Percentiles rank a stretch among this genome's conserved stretches.
These are phyloP conservation scores for Sporothrix brunneoviolacea DNA, from an alignment of 2,329 filamentous ascomycete species.

Conservation along the genomic window DNA sequence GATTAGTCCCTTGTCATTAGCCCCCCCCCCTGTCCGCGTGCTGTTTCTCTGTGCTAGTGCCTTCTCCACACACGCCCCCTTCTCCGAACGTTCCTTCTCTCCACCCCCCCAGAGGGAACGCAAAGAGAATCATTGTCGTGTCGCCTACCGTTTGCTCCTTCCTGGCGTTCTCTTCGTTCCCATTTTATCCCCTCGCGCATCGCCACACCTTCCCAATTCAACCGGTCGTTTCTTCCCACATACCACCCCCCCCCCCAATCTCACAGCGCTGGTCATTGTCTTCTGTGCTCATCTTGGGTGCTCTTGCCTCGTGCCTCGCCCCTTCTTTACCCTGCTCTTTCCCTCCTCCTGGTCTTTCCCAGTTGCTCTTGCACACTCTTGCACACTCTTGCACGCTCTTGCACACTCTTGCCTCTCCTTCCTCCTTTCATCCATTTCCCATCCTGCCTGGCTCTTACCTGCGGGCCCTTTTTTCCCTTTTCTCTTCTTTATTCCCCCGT, in stretches of 20 bases:
- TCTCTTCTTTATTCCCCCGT: constrained; percentile 3
- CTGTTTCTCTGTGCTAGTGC: neutral
- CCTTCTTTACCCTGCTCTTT: neutral
- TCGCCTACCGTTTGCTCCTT: constrained; percentile 8
- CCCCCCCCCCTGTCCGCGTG: neutral
- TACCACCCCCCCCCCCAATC: constrained; percentile 4
- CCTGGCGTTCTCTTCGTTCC: neutral
- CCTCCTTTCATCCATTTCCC: constrained; percentile 11
- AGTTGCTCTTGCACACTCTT: too few relatives aligned
- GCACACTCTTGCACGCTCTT: neutral
- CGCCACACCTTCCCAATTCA: constrained; percentile 17
- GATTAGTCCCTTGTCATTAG: neutral
- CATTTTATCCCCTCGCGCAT: constrained; percentile 16
- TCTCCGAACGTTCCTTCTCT: neutral
- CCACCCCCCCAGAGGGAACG: neutral
- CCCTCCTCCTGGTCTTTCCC: neutral
- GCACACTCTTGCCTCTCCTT: neutral
- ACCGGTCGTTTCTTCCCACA: constrained; percentile 9
- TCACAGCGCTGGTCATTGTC: constrained; percentile 3
- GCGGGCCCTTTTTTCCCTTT: neutral
- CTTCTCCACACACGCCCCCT: constrained; percentile 11
- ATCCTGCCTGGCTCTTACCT: constrained; percentile 3
- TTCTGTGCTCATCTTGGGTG: constrained; percentile 1
- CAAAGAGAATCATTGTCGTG: neutral
- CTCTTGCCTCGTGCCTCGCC: constrained; percentile 3